Evolutionary conservation across 2,329 filamentous ascomycete genomes (phyloP).

Genomic region (Fusarium illudens): DNA sequence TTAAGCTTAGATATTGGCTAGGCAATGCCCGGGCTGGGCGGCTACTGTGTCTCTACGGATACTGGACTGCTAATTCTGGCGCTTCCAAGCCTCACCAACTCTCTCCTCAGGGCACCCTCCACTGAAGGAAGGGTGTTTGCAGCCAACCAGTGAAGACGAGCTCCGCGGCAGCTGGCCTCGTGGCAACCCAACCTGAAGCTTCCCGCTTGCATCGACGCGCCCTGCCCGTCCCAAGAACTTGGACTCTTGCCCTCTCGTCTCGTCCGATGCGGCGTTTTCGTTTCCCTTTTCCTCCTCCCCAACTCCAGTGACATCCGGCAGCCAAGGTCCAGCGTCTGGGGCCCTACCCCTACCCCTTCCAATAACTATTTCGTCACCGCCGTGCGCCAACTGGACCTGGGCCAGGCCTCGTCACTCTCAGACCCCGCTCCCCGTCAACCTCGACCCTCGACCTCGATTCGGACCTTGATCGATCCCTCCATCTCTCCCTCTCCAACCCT

Average conservation of each 20-base stretch:
- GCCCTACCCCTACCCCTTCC: constrained; percentile 23
- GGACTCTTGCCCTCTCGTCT: not conserved
- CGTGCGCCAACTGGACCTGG: constrained; percentile 33
- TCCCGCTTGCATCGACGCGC: not conserved
- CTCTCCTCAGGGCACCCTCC: not conserved
- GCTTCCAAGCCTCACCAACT: not conserved
- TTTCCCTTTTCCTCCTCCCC: not conserved
- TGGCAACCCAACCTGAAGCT: not conserved
- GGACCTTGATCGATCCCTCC: constrained; percentile 17
- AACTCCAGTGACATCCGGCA: not conserved
- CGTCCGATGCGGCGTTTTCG: constrained; percentile 20
- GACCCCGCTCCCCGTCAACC: constrained; percentile 38
- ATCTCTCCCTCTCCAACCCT: constrained; percentile 14
- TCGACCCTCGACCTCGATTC: constrained; percentile 18
- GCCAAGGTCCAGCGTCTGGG: not conserved
- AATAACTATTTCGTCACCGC: constrained; percentile 42
- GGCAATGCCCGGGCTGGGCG: not conserved
- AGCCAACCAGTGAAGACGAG: not conserved
- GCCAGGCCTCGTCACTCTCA: constrained; percentile 16
- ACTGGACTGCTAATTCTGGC: not conserved
- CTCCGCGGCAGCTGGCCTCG: not conserved
- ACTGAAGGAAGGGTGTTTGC: not conserved
- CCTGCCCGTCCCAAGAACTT: not conserved
- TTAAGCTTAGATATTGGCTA: constrained; percentile 1
- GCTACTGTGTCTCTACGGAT: not conserved